Evolutionary conservation across 306 rosid species (phyloP).

Genomic region (Castanospermum australe): DNA sequence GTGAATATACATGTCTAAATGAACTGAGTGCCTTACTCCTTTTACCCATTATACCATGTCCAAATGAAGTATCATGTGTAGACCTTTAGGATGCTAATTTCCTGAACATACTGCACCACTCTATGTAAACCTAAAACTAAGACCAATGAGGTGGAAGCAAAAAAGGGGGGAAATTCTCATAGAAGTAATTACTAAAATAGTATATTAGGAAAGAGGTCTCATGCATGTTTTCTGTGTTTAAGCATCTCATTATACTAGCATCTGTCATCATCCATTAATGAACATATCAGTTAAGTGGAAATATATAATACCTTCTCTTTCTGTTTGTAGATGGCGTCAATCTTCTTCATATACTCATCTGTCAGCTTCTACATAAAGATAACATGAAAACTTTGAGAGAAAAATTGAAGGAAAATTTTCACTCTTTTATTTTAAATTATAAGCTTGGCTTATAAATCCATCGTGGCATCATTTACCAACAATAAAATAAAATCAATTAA

Average conservation of each 20-base stretch:
- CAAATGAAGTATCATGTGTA: neutral
- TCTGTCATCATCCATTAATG: neutral
- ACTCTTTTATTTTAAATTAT: neutral
- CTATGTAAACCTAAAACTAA: neutral
- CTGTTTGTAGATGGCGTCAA: conserved; percentile 73
- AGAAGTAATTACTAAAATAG: neutral
- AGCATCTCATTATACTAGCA: conserved; percentile 11
- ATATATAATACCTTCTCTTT: conserved; percentile 72
- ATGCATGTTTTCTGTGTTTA: neutral
- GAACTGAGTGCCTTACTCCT: neutral
- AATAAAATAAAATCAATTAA: neutral
- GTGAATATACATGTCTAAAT: neutral
- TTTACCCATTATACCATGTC: neutral
- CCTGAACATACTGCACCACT: neutral
- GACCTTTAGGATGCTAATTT: conserved; percentile 6
- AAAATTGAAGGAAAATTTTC: neutral
- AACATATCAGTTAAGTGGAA: neutral
- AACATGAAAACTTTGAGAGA: conserved; percentile 12
- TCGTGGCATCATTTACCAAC: neutral
- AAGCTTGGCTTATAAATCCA: conserved; percentile 5
- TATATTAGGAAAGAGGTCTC: neutral
- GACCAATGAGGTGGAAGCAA: neutral
- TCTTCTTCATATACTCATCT: conserved; percentile 87
- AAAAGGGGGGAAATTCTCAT: neutral
- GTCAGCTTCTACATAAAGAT: conserved; percentile 69